A percentile compares a stretch with the other conserved stretches of the same genome.
Evolutionary conservation across 805 yeast genomes (phyloP).

Genomic region (Spathaspora sp.): DNA sequence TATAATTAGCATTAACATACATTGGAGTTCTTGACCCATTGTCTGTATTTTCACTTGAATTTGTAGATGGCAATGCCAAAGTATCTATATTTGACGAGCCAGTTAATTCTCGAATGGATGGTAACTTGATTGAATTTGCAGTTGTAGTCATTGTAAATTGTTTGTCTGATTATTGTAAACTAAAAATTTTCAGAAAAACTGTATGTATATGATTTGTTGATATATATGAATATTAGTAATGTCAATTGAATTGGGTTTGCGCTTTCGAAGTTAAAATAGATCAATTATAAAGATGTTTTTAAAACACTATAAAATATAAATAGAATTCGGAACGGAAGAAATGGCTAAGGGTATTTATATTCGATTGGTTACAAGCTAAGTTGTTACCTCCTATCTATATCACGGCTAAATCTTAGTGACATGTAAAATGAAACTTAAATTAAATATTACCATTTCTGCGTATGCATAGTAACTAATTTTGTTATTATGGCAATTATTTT

Average conservation of each 20-base stretch:
- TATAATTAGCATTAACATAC: not conserved
- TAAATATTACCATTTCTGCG: not conserved
- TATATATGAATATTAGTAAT: not conserved
- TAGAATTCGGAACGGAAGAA: not conserved
- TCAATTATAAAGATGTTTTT: not conserved
- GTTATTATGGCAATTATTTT: not conserved
- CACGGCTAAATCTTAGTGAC: not conserved
- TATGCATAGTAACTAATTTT: not conserved
- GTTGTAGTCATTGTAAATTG: not conserved
- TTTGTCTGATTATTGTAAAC: not conserved
- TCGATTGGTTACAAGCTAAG: not conserved
- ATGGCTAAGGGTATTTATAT: not conserved
- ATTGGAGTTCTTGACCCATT: not conserved
- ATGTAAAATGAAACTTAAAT: not conserved
- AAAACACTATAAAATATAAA: too few species aligned
- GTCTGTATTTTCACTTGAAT: not conserved
- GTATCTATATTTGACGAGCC: not conserved
- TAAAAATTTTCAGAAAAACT: too few species aligned
- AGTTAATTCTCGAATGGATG: slow-evolving; percentile 25
- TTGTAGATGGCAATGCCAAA: not conserved
- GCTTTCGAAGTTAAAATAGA: not conserved
- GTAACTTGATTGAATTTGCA: slow-evolving; percentile 17
- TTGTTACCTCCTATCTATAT: not conserved
- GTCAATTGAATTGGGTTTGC: not conserved
- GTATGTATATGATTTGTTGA: not conserved